Base-by-base conservation (phyloP, 768 basidiomycete species). In the Sarcodon sp. region DNA sequence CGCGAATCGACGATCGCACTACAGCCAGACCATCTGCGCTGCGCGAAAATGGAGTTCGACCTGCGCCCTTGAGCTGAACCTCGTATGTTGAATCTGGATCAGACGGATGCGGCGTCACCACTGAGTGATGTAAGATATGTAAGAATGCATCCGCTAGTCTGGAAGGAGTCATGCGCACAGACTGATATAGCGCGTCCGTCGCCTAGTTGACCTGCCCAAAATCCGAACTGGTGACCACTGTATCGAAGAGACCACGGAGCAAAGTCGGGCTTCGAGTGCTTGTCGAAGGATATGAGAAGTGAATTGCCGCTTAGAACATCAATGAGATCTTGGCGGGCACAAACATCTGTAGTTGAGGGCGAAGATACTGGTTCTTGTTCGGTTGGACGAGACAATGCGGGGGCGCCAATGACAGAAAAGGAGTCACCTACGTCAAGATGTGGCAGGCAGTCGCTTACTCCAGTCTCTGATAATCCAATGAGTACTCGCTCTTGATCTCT, bases 111-210 rank as follows among this genome's bases (percentile, higher is more conserved):
- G 84, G 79, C 0, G 88, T 89, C n/a, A 80, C 80, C 49, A 88
- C 87, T 89, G 51, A 35, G 11, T 46, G 12, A 18, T 9, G 39
- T 41, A 41, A 8, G 8, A 41, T 27, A 45, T 34, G 8, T n/a
- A 33, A 15, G 32, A 35, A 15, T 9, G 36, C 9, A n/a, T 9
- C 9, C 44, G 8, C n/a, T 45, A 9, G 44, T 18, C 33, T 13
- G n/a, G 16, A 45, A n/a, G n/a, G 18, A 32, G 15, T 7, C 21
- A 49, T 39, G 45, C 75, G 53, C 55, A 79, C 79, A 65, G 45
- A 99, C 77, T 7, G 87, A 87, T n/a, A 90, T 87, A 1, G 96
- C 94, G 13, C 96, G 75, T 0, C 96, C 96, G 57, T 98, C 94
- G 10, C 96, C 96, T 4, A 99, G 72, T 60, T 97, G 96, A 21